Evolutionary conservation across 768 basidiomycete genomes (phyloP).

Genomic region (Plicaturopsis crispa): DNA sequence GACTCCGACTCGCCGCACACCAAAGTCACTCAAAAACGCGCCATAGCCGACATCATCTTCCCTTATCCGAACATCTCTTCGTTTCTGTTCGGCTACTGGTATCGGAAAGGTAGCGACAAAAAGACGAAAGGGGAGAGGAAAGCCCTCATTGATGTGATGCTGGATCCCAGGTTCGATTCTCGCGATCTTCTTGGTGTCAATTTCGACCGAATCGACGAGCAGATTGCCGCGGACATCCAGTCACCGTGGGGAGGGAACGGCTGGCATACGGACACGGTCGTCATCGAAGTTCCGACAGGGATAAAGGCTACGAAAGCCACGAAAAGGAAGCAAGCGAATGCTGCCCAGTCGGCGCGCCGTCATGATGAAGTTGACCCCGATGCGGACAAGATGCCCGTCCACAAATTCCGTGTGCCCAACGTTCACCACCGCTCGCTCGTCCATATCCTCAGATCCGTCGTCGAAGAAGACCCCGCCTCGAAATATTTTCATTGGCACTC

Average conservation of each 20-base stretch:
- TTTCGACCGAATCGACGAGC: conserved; percentile 15
- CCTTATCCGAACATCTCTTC: conserved; percentile 17
- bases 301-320: conserved; percentile 14
- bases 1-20: not conserved
- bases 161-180: conserved; percentile 8
- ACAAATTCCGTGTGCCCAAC: conserved; percentile 11
- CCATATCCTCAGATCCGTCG: not conserved
- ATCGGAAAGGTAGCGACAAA: conserved; percentile 13
- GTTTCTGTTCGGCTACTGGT: conserved; percentile 15
- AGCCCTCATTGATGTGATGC: conserved; percentile 8
- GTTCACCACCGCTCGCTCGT: conserved; percentile 15
- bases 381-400: conserved; percentile 6
- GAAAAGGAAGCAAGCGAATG: conserved; percentile 5
- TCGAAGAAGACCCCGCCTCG: conserved; percentile 10
- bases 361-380: conserved; percentile 9
- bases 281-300: conserved; percentile 16
- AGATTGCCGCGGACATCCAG: conserved; percentile 10
- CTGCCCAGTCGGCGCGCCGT: conserved; percentile 1
- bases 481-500: conserved; percentile 19
- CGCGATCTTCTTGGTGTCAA: conserved; percentile 13
- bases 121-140: conserved; percentile 7
- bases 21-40: not conserved
- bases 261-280: conserved; percentile 13
- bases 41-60: conserved; percentile 10
- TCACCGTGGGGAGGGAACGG: conserved; percentile 9